These are phyloP conservation scores for Castanea mollissima DNA, from an alignment of 306 rosid genomes.

Conservation along the genomic window DNA sequence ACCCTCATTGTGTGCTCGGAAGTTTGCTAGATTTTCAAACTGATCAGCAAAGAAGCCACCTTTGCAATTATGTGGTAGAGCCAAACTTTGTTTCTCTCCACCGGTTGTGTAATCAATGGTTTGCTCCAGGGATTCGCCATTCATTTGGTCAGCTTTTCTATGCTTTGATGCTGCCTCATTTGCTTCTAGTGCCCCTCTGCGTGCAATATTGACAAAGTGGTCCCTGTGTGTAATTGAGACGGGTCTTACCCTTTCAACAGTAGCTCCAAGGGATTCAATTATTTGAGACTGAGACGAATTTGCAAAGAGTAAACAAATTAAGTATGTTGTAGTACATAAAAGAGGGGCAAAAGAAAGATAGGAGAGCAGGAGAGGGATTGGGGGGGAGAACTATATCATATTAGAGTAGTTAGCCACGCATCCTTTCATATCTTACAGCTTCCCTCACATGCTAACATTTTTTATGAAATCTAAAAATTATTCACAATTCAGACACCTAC, in stretches of 20 bases:
- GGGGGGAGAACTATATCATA: not conserved
- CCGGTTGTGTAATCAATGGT: constrained; percentile 36
- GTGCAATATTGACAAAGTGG: constrained; percentile 87
- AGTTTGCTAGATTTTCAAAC: constrained; percentile 88
- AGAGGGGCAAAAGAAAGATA: too few species aligned
- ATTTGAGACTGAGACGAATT: constrained; percentile 65
- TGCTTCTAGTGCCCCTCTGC: constrained; percentile 72
- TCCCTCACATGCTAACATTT: not conserved
- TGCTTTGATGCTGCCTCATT: constrained; percentile 52
- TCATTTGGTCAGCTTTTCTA: constrained; percentile 23
- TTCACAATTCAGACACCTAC: too few species aligned
- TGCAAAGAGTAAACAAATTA: not conserved
- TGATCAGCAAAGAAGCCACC: constrained; percentile 96
- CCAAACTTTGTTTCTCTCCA: constrained; percentile 29
- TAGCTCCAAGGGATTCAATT: constrained; percentile 80
- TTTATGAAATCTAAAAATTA: too few species aligned
- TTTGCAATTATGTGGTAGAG: constrained; percentile 41
- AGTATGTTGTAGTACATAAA: too few species aligned
- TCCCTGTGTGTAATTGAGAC: constrained; percentile 87
- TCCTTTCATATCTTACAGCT: not conserved
- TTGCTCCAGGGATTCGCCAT: constrained; percentile 28
- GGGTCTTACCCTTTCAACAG: constrained; percentile 84
- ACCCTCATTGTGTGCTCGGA: constrained; percentile 74
- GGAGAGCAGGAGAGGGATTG: too few species aligned
- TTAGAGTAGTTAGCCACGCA: not conserved